Conservation (phyloP, 2,329 filamentous ascomycete species). For the Pseudogymnoascus destructans region DNA sequence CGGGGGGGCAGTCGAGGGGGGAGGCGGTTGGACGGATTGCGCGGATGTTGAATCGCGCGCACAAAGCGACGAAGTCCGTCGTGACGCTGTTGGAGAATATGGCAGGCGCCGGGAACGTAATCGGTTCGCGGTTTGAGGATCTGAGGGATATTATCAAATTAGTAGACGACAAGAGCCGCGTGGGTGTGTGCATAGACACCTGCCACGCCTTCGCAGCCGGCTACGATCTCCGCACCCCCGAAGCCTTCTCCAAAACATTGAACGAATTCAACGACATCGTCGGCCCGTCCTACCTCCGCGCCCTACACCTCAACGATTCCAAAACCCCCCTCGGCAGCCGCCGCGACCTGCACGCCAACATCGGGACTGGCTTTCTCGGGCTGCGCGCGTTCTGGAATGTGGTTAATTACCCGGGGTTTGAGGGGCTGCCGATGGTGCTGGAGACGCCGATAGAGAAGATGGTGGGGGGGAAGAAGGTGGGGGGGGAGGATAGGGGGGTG, state of each 20-base stretch:
- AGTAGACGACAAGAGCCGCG: slow-evolving; percentile 66
- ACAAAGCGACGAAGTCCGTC: slow-evolving; percentile 61
- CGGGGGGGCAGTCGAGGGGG: slow-evolving; percentile 50
- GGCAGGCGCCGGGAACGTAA: slow-evolving; percentile 78
- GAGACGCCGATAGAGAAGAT: slow-evolving; percentile 86
- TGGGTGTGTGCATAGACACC: slow-evolving; percentile 93
- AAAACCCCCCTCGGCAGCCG: slow-evolving; percentile 76
- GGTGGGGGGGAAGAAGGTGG: slow-evolving; percentile 46
- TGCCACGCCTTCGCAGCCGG: slow-evolving; percentile 93
- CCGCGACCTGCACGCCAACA: slow-evolving; percentile 88
- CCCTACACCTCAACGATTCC: slow-evolving; percentile 88
- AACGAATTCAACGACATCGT: slow-evolving; percentile 64
- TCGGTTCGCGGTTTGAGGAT: slow-evolving; percentile 78
- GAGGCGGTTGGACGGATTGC: slow-evolving; percentile 71
- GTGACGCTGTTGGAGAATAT: slow-evolving; percentile 89
- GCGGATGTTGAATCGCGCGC: slow-evolving; percentile 66
- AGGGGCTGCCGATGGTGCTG: slow-evolving; percentile 76
- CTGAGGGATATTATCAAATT: slow-evolving; percentile 69
- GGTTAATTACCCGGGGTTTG: slow-evolving; percentile 68
- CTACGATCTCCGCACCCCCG: slow-evolving; percentile 70
- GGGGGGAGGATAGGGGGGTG: slow-evolving; percentile 58
- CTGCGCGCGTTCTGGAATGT: slow-evolving; percentile 82
- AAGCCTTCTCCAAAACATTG: slow-evolving; percentile 61
- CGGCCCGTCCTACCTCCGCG: slow-evolving; percentile 66
- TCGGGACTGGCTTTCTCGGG: slow-evolving; percentile 87